A percentile compares a stretch with the other conserved stretches of the same genome.
These are phyloP conservation scores for Pseudogymnoascus sp. DNA, from an alignment of 2,329 filamentous ascomycete genomes.

Conservation along the genomic window DNA sequence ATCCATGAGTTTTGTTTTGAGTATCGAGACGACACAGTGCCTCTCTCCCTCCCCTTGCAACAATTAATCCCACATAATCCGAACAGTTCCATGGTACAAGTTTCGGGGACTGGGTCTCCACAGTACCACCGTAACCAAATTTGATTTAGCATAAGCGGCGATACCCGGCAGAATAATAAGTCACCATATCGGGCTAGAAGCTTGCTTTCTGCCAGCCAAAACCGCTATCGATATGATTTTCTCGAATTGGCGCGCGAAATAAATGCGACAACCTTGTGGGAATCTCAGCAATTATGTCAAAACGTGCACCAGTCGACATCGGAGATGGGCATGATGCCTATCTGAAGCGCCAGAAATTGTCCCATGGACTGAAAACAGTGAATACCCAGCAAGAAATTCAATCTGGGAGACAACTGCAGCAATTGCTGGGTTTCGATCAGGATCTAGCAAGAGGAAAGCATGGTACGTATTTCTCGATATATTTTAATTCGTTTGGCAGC, in stretches of 20 bases:
- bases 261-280: slow-evolving; percentile 6
- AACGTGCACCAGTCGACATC: slow-evolving; percentile 24
- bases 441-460: slow-evolving; percentile 61
- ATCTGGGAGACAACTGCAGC: slow-evolving; percentile 59
- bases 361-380: slow-evolving; percentile 43
- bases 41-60: background rate
- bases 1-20: background rate
- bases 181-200: slow-evolving; percentile 3
- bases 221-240: slow-evolving; percentile 5
- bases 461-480: slow-evolving; percentile 36
- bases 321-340: slow-evolving; percentile 28
- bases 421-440: slow-evolving; percentile 65
- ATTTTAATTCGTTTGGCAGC: background rate
- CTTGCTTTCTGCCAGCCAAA: slow-evolving; percentile 5
- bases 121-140: background rate
- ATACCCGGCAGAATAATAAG: slow-evolving; percentile 1
- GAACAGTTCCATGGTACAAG: background rate
- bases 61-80: background rate
- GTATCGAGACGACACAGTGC: background rate
- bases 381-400: slow-evolving; percentile 51
- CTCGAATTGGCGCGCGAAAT: background rate
- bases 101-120: background rate
- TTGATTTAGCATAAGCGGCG: background rate
- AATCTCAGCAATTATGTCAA: slow-evolving; percentile 22
- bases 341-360: slow-evolving; percentile 30